Evolutionary conservation across 75 land plant genomes (phyloP), one percentile per base, ranked within the genome.

Genomic region (Pseudotsuga menziesii): DNA sequence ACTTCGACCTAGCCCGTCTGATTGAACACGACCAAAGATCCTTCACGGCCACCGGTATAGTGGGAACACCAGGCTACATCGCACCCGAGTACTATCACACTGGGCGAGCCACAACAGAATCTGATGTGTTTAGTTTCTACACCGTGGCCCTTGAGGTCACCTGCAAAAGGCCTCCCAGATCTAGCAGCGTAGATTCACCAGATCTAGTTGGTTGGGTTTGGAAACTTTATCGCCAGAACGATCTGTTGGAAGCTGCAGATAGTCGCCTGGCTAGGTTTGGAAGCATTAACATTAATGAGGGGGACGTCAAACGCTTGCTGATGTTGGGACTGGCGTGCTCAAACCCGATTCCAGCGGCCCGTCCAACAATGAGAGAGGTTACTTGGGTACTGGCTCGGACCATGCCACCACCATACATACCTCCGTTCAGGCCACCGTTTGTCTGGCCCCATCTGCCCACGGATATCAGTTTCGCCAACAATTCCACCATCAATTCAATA

Each of bases 171-270:
- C 76, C 83, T 73, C 85, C 93, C 4, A 13, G 23, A 19, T 54
- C 66, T 23, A 57, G 3, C 70, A 25, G 3, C 12, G 82, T 80
- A 36, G 92, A 32, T 1, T 79, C 88, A 9, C 15, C 61, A 15
- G 78, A 87, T 63, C 60, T 91, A 81, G 82, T 93, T 4, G 94
- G 91, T 57, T 81, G 88, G 88, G 90, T 88, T 72, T 82, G 94
- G 86, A 75, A 80, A 16, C 26, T 80, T 25, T 79, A 80, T 22
- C 72, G 54, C 16, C 80, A 74, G 4, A 82, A 82, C 16, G 75
- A 32, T 41, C 19, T 92, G 6, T 2, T 64, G 56, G 82, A 78
- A 14, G 93, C 87, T 2, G 87, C 82, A 5, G 94, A 92, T 55
- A 44, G 48, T 44, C 8, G 48, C 48, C 48, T 44, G 78, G 78